Evolutionary conservation across 139 green algal species (phyloP).

Genomic region (Prasinococcaceae sp.): DNA sequence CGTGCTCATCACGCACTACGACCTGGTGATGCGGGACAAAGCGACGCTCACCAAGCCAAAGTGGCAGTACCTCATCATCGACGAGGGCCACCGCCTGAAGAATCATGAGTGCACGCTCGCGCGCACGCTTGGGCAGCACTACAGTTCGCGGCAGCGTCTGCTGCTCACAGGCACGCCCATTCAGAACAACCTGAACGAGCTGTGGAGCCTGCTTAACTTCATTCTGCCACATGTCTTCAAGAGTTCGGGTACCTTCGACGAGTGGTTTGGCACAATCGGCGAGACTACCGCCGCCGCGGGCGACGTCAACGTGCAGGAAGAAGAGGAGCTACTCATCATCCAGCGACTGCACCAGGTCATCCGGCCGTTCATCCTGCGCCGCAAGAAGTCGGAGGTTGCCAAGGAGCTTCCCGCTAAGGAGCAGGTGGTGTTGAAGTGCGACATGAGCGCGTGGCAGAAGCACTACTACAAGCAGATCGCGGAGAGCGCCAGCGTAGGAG

Average conservation of each 20-base stretch:
- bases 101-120: slow-evolving; percentile 46
- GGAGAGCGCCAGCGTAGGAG: slow-evolving; percentile 6
- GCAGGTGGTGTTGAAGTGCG: slow-evolving; percentile 38
- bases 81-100: slow-evolving; percentile 68
- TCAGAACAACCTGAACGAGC: slow-evolving; percentile 65
- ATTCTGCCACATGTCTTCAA: slow-evolving; percentile 73
- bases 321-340: slow-evolving; percentile 80
- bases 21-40: slow-evolving; percentile 54
- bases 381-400: slow-evolving; percentile 39
- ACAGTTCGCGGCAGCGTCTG: slow-evolving; percentile 33
- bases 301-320: slow-evolving; percentile 38
- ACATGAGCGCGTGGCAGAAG: slow-evolving; percentile 47
- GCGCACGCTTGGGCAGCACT: slow-evolving; percentile 20
- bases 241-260: slow-evolving; percentile 49
- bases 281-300: no score
- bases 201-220: slow-evolving; percentile 91
- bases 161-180: slow-evolving; percentile 64
- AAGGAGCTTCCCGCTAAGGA: slow-evolving; percentile 24
- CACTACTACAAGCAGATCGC: slow-evolving; percentile 44
- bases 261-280: slow-evolving; percentile 51
- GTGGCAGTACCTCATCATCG: slow-evolving; percentile 53
- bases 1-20: slow-evolving; percentile 49
- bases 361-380: slow-evolving; percentile 58
- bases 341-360: slow-evolving; percentile 71
- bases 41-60: slow-evolving; percentile 38